phyloP scores from a whole-genome alignment of 164 flowering plant genomes.

The Warburgia ugandensis region DNA sequence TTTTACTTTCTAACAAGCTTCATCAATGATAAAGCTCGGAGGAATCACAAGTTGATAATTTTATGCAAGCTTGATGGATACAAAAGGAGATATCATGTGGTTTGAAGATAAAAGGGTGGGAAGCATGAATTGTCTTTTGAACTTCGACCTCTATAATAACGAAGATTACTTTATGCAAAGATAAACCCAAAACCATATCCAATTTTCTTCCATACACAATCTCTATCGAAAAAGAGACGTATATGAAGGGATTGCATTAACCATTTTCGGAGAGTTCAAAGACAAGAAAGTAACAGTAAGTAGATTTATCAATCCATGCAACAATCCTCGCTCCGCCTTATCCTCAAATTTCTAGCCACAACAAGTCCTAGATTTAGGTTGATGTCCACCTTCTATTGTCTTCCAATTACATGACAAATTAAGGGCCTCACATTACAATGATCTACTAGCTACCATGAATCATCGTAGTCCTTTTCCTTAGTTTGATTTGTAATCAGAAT shows the following conservation, averaged over 20 bases:
- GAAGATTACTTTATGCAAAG: background rate
- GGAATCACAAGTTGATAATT: background rate
- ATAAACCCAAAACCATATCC: background rate
- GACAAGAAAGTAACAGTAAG: background rate
- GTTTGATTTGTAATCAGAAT: background rate
- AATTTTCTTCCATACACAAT: background rate
- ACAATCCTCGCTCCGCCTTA: too few relatives aligned
- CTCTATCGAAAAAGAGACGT: background rate
- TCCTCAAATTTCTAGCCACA: too few relatives aligned
- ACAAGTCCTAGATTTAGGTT: too few relatives aligned
- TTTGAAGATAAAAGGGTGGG: background rate
- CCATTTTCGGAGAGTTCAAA: background rate
- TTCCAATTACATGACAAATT: too few relatives aligned
- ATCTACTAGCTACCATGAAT: too few relatives aligned
- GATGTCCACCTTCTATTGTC: too few relatives aligned
- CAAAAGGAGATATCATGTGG: background rate
- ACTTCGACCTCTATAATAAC: background rate
- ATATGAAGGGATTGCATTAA: background rate
- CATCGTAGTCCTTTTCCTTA: background rate
- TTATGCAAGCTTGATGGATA: background rate
- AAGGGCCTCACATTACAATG: too few relatives aligned
- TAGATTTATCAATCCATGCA: too few relatives aligned
- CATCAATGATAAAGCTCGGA: background rate
- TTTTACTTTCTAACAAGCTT: too few relatives aligned
- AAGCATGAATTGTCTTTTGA: background rate